Conservation (phyloP, 2,329 filamentous ascomycete genomes). For the Aureobasidium zeae region DNA sequence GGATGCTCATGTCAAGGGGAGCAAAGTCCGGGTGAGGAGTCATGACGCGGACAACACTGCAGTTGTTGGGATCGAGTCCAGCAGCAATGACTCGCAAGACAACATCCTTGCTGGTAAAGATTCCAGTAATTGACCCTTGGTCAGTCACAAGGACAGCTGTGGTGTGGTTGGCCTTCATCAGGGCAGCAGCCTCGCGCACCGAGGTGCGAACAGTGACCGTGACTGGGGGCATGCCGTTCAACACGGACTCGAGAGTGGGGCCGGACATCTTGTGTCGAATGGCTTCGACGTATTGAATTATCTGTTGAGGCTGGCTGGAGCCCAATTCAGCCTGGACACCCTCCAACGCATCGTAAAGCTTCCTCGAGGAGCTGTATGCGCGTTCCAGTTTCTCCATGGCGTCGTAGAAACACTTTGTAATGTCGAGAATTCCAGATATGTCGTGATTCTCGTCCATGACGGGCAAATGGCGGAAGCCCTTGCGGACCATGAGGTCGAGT, state of each 20-base stretch:
- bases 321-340: slow-evolving; percentile 96
- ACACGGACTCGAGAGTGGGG: slow-evolving; percentile 85
- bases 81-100: slow-evolving; percentile 96
- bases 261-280: slow-evolving; percentile 95
- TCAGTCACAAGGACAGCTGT: slow-evolving; percentile 95
- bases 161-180: slow-evolving; percentile 99
- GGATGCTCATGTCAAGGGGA: slow-evolving; percentile 97
- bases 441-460: slow-evolving; percentile 99
- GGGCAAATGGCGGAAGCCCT: slow-evolving; percentile 92
- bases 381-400: slow-evolving; percentile 99
- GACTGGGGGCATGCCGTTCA: slow-evolving; percentile 83
- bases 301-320: slow-evolving; percentile 91
- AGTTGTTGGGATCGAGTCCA: slow-evolving; percentile 84
- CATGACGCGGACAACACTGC: slow-evolving; percentile 98
- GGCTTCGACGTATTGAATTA: slow-evolving; percentile 97
- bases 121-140: slow-evolving; percentile 93
- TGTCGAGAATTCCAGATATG: slow-evolving; percentile 94
- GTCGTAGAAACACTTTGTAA: slow-evolving; percentile 99
- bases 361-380: slow-evolving; percentile 94
- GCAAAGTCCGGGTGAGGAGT: slow-evolving; percentile 98
- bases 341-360: slow-evolving; percentile 93
- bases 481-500: slow-evolving; percentile 93
- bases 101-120: slow-evolving; percentile 99
- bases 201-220: slow-evolving; percentile 94
- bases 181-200: slow-evolving; percentile 84